Percentiles rank a stretch among this genome's conserved stretches.
Evolutionary conservation across 108 stramenopile genomes (phyloP).

Genomic region (Nannochloropsis gaditana): DNA sequence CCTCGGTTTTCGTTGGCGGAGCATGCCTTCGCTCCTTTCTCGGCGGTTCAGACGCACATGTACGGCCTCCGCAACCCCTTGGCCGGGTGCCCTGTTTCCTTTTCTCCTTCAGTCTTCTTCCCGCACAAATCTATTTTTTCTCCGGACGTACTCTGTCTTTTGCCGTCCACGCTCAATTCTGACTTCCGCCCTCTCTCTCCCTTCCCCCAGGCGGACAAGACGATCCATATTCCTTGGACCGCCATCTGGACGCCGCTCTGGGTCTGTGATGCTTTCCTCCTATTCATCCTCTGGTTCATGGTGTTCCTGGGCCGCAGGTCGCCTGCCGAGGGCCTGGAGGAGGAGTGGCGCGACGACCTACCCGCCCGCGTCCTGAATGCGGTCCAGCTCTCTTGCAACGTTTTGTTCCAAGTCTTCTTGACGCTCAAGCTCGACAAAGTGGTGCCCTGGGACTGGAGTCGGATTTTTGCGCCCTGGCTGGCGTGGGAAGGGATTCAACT

Average conservation of each 20-base stretch:
- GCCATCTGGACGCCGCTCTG: conserved; percentile 54
- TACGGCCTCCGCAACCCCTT: too few species aligned
- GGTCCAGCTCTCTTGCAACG: not conserved
- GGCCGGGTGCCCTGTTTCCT: too few species aligned
- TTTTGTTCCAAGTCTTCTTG: conserved; percentile 43
- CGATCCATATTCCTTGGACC: conserved; percentile 22
- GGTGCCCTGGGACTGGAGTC: conserved; percentile 31
- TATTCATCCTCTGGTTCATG: conserved; percentile 43
- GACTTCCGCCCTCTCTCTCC: not conserved
- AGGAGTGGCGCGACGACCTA: conserved; percentile 46
- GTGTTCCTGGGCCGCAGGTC: conserved; percentile 38
- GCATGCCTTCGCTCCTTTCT: too few species aligned
- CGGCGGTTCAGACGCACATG: too few species aligned
- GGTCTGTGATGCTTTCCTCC: conserved; percentile 44
- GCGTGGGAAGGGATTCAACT: conserved; percentile 28
- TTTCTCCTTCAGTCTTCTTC: too few species aligned
- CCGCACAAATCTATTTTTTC: too few species aligned
- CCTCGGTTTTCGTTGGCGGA: too few species aligned
- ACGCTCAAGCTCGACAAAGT: conserved; percentile 44
- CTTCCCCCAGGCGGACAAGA: not conserved
- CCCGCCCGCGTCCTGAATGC: conserved; percentile 14
- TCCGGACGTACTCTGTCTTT: too few species aligned
- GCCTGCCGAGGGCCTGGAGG: conserved; percentile 46
- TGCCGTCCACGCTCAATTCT: not conserved
- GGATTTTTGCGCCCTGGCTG: conserved; percentile 33